Evolutionary conservation across 164 flowering plant genomes (phyloP).

Genomic region (Stephania cephalantha): DNA sequence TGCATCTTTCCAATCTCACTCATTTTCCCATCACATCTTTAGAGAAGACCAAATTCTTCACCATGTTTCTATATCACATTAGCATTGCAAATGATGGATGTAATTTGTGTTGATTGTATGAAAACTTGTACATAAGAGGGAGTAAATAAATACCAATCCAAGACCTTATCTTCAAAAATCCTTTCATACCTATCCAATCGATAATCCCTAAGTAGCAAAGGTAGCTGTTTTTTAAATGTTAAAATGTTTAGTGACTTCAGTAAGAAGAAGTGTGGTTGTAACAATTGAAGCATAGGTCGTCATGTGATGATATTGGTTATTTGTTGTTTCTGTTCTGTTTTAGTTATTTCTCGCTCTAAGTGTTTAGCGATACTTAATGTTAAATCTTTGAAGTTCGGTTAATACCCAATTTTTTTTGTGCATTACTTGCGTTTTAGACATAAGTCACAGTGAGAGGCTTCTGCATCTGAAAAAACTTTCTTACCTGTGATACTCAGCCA

Average conservation of each 20-base stretch:
- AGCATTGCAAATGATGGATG: neutral
- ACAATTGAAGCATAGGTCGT: neutral
- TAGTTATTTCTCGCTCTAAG: too few species aligned
- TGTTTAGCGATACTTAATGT: too few species aligned
- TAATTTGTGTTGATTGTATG: neutral
- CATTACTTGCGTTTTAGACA: neutral
- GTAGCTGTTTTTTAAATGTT: too few species aligned
- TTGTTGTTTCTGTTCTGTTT: neutral
- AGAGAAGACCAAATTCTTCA: neutral
- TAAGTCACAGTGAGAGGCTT: neutral
- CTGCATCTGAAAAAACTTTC: constrained; percentile 1
- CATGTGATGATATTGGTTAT: neutral
- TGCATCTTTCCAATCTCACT: neutral
- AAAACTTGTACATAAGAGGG: neutral
- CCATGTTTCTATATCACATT: neutral
- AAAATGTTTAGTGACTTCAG: neutral
- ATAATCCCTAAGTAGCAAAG: too few species aligned
- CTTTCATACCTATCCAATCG: too few species aligned
- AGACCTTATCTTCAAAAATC: too few species aligned
- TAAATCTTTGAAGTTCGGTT: neutral
- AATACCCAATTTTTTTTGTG: neutral
- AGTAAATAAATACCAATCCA: neutral
- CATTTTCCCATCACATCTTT: neutral
- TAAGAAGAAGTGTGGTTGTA: neutral
- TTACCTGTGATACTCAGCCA: constrained; percentile 44